Evolutionary conservation across 768 basidiomycete genomes (phyloP).

Genomic region (Krasilnikovozyma curviuscula): DNA sequence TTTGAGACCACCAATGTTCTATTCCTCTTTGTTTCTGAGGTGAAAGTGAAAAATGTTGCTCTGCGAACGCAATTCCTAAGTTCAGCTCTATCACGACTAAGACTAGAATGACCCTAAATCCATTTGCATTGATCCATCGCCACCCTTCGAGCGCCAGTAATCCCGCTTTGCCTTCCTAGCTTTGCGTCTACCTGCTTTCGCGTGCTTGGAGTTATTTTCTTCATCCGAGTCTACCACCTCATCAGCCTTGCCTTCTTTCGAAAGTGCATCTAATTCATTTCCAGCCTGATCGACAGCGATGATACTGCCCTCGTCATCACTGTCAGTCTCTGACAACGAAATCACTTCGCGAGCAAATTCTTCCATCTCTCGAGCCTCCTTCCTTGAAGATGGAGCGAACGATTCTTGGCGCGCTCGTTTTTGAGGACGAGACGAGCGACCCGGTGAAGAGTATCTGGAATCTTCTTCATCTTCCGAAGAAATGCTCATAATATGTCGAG

Average conservation of each 20-base stretch:
- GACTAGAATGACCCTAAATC: no score
- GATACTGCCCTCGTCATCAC: not conserved
- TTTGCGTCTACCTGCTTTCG: conserved; percentile 4
- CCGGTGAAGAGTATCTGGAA: not conserved
- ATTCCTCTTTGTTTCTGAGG: no score
- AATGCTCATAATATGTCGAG: no score
- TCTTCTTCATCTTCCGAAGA: no score
- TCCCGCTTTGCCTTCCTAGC: conserved; percentile 5
- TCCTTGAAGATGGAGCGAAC: not conserved
- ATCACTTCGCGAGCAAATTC: not conserved
- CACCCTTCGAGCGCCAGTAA: conserved; percentile 5
- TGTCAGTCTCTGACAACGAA: not conserved
- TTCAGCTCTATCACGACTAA: no score
- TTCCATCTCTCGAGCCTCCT: conserved; percentile 7
- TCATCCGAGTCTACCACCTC: conserved; percentile 1
- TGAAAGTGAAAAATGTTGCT: no score
- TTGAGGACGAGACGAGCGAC: not conserved
- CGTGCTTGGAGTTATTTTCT: not conserved
- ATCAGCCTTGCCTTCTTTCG: not conserved
- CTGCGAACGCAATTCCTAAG: no score
- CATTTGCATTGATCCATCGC: no score
- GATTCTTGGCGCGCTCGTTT: no score
- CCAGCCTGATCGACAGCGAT: not conserved
- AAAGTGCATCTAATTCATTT: no score
- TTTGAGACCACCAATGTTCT: no score